A percentile compares a stretch with the other conserved stretches of the same genome.
Evolutionary conservation across 2,329 filamentous ascomycete genomes (phyloP).

Genomic region (Ilyonectria mors-panacis): DNA sequence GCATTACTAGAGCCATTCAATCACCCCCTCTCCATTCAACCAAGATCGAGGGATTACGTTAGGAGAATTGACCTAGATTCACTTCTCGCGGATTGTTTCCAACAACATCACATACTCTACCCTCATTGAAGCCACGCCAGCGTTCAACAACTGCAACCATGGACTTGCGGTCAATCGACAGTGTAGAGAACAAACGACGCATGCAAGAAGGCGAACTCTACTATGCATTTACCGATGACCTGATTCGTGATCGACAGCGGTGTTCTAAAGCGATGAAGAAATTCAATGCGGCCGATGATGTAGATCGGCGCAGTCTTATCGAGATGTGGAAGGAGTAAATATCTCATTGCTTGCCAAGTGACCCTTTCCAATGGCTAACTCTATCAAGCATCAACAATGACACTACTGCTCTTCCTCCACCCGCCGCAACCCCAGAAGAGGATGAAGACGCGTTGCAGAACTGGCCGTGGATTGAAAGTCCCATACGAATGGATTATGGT

Average conservation of each 20-base stretch:
- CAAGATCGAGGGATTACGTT: too few species aligned
- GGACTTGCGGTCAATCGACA: slow-evolving; percentile 51
- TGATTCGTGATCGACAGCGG: slow-evolving; percentile 74
- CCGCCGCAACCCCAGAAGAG: slow-evolving; percentile 68
- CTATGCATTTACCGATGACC: slow-evolving; percentile 78
- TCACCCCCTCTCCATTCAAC: too few species aligned
- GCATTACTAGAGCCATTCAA: too few species aligned
- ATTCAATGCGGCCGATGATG: slow-evolving; percentile 75
- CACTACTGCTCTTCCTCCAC: slow-evolving; percentile 73
- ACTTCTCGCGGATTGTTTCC: too few species aligned
- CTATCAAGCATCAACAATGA: neutral
- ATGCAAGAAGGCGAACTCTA: slow-evolving; percentile 82
- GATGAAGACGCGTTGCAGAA: slow-evolving; percentile 76
- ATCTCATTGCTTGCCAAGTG: neutral
- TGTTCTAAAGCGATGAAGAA: slow-evolving; percentile 73
- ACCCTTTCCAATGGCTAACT: neutral
- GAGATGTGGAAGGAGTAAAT: slow-evolving; percentile 79
- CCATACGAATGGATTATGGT: slow-evolving; percentile 83
- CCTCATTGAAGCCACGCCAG: too few species aligned
- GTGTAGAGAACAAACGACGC: slow-evolving; percentile 63
- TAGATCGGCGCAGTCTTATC: slow-evolving; percentile 72
- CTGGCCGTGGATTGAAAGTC: slow-evolving; percentile 78
- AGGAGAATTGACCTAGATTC: too few species aligned
- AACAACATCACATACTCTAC: too few species aligned
- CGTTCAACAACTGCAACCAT: too few species aligned